Base-by-base conservation (phyloP, 2,329 filamentous ascomycete genomes). In the Claviceps capensis region DNA sequence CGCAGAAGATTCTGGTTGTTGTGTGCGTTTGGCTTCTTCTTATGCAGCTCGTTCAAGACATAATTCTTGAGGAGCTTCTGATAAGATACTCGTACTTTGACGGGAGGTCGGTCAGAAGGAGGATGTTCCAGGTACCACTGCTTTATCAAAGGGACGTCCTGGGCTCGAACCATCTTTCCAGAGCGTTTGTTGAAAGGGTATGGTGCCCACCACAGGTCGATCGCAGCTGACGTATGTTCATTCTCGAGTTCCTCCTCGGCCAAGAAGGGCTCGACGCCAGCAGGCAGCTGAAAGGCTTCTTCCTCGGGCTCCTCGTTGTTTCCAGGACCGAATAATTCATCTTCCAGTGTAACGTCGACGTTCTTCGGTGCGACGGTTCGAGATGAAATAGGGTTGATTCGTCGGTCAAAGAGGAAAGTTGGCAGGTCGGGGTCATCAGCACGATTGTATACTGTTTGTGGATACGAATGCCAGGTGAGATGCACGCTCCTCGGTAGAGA, bases 61-160 rank as follows among this genome's bases (percentile, higher is more conserved):
- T 83, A 98, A 3, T 87, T 91, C 75, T 98, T 98, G 44, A 98
- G 76, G 54, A 98, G 74, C 72, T 98, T 98, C 69, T 98, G 93
- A 65, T 98, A 98, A 0, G 93, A 98, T 9, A 98, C 93, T 62
- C 93, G 82, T 51, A 98, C 90, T 72, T 98, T 98, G 58, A 97
- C 90, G 0, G 93, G 91, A 61, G 95, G 89, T 57, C 75, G 72
- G 40, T 86, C 85, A 52, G 85, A 81, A 11, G 93, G 90, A 58
- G 89, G 90, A 65, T 98, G 94, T 69, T 98, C 91, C 5, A 98
- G 77, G 63, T 98, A 98, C 87, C 89, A 97, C 67, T 97, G 93
- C 70, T 98, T 98, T 50, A 98, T 86, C 8, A 98, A 73, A 4
- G 94, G 89, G 19, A 98, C 93, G 67, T 98, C 94, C 68, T 98